phyloP scores from a whole-genome alignment of 495 filamentous ascomycete species.

The Articulospora tetracladia region DNA sequence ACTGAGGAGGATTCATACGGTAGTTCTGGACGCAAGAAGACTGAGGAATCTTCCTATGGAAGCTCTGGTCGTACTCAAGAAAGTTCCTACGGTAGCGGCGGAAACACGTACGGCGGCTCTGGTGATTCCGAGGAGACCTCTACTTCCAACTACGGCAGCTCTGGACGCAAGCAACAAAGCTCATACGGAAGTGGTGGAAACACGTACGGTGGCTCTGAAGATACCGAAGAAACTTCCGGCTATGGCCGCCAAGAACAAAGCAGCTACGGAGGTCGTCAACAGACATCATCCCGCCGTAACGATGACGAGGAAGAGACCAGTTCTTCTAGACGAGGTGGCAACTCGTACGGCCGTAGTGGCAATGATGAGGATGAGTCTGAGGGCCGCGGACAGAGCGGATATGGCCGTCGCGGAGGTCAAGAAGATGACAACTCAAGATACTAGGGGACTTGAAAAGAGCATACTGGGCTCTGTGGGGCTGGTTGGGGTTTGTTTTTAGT shows the following conservation, averaged over 20 bases:
- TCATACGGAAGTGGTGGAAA: not conserved
- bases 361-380: not conserved
- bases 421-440: not conserved
- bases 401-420: not conserved
- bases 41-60: not conserved
- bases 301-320: not conserved
- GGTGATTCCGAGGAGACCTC: not conserved
- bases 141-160: not conserved
- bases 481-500: no score
- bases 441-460: not conserved
- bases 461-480: not conserved
- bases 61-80: not conserved
- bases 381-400: not conserved
- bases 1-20: not conserved
- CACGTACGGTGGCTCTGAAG: not conserved
- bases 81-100: not conserved
- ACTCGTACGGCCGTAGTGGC: not conserved
- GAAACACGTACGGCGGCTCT: not conserved
- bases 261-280: not conserved
- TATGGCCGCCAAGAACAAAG: not conserved
- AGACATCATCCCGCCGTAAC: not conserved
- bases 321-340: not conserved
- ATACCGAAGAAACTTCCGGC: not conserved
- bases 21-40: not conserved
- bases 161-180: not conserved